Evolutionary conservation across 2,329 filamentous ascomycete species (phyloP), one percentile per base, ranked within the genome.

Genomic region (Polychaeton citri): DNA sequence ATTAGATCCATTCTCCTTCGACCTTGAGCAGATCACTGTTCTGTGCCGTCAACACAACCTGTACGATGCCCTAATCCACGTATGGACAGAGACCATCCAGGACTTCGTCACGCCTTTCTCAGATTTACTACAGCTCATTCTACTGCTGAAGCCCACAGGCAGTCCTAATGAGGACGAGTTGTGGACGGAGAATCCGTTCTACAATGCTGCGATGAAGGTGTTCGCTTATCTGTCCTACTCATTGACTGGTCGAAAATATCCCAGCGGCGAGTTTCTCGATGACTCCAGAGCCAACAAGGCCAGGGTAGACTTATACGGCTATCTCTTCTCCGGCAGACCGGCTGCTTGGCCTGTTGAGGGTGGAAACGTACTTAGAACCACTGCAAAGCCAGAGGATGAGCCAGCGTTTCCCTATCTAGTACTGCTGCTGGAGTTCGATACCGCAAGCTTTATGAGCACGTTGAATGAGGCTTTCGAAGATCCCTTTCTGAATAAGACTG

Each of bases 381-480:
- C 69, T 10, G 47, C 46, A 2, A 68, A 74, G 1, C 56, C 60
- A 10, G 62, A 65, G 1, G 60, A 71, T 4, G 78, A 88, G 48
- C 80, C 81, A 1, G 77, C 83, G 0, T 96, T 94, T 52, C 81
- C 85, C 1, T 88, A 92, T 51, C 69, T 98, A 12, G 75, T 81
- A 30, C 72, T 85, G 47, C 77, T 98, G 33, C 70, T 98, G 32
- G 78, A 82, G 43, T 94, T 92, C 46, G 86, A 96, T 56, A 78
- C 87, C 0, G 76, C 86, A 2, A 95, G 84, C 56, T 93, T 96
- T 48, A 72, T 98, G 62, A 96, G 87, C 55, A 84, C 88, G 49
- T 64, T 98, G 28, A 98, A 98, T 47, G 92, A 98, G 58, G 90
- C 88, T 1, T 98, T 98, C 48, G 90, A 98, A 55, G 88, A 98